Base-by-base conservation (phyloP, 768 basidiomycete genomes). In the Roridomyces roridus region DNA sequence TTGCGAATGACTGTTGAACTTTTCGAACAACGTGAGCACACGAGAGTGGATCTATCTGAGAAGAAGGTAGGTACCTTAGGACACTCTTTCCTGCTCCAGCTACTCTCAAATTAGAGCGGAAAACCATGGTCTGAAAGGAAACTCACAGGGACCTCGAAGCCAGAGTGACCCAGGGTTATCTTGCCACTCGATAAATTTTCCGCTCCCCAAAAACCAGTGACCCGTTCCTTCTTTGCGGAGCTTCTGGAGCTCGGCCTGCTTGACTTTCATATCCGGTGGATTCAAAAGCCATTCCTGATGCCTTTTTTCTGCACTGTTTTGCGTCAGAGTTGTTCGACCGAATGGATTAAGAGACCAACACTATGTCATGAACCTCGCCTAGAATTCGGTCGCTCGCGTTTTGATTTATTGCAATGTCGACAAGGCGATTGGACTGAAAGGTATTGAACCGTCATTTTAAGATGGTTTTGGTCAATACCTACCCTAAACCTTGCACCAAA, bases 391-490 rank as follows among this genome's bases (percentile, higher is more conserved):
- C 28, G 10, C 18, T 54, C 6, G 26, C 10, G 3, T 28, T 46
- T 28, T 54, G 44, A 15, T 54, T 17, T 10, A 54, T 31, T 4
- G 17, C 45, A 23, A 54, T 43, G 34, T 54, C 52, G 23, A 50
- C 39, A 5, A 50, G 24, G 23, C 48, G 48, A 25, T 50, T 49
- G n/a, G 48, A 40, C 48, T 50, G 17, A 39, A 39, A 37, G 2
- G 46, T 26, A 7, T 31, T 17, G 3, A 14, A 6, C n/a, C 29
- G 23, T 53, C n/a, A n/a, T n/a, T n/a, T n/a, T n/a, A n/a, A n/a
- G n/a, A n/a, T n/a, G n/a, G n/a, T n/a, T n/a, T n/a, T n/a, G 31
- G 31, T 34, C 31, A 11, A 11, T 15, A 34, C 41, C 4, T 17
- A 35, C 40, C 21, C 41, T 24, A 10, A 51, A 51, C 18, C 50